Evolutionary conservation across 1,284 basidiomycete species (phyloP).

Genomic region (Mycena citricolor): DNA sequence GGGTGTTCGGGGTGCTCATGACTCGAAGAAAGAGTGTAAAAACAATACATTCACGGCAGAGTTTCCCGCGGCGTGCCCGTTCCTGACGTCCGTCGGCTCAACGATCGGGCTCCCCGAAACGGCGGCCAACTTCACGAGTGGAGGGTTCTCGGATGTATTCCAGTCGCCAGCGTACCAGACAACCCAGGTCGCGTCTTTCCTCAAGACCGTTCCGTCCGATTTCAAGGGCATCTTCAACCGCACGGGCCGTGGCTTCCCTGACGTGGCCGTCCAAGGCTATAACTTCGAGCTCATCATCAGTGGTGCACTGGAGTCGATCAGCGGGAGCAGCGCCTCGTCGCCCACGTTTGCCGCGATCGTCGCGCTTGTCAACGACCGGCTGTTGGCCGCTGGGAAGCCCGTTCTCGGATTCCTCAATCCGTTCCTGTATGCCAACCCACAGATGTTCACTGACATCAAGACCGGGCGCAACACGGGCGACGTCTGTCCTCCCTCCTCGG

Average conservation of each 20-base stretch:
- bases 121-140: constrained; percentile 29
- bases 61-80: constrained; percentile 12
- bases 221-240: constrained; percentile 14
- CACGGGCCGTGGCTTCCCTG: constrained; percentile 16
- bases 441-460: constrained; percentile 8
- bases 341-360: constrained; percentile 9
- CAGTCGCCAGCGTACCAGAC: constrained; percentile 6
- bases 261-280: constrained; percentile 9
- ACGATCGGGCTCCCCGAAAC: constrained; percentile 17
- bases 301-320: neutral
- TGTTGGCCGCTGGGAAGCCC: neutral
- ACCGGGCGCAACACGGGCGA: constrained; percentile 6
- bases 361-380: constrained; percentile 14
- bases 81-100: constrained; percentile 13
- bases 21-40: constrained; percentile 39
- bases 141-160: constrained; percentile 52
- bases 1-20: constrained; percentile 57
- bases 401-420: constrained; percentile 10
- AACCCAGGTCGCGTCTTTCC: constrained; percentile 1
- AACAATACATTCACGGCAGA: constrained; percentile 56
- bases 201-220: constrained; percentile 1
- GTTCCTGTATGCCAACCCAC: constrained; percentile 1
- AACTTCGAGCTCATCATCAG: neutral
- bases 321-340: constrained; percentile 5
- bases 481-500: constrained; percentile 3